Conservation (phyloP, 2,329 filamentous ascomycete species). For the Ceratocystiopsis sp. region DNA sequence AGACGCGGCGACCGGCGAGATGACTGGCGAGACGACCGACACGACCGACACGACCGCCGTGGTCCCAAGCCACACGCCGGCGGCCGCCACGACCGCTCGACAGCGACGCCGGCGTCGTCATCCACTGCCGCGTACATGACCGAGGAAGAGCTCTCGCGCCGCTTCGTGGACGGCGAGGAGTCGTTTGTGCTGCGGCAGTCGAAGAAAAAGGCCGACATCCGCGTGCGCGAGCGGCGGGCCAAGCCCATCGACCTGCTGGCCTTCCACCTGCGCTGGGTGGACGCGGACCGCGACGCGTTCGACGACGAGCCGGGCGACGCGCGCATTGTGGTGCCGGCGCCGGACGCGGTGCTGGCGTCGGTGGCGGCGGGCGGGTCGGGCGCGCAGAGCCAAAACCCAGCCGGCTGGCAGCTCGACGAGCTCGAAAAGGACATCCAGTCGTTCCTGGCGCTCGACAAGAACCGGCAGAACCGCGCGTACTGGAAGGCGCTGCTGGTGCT, state of each 20-base stretch:
- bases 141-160: slow-evolving; percentile 59
- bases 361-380: too few relatives aligned
- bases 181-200: slow-evolving; percentile 90
- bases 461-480: slow-evolving; percentile 63
- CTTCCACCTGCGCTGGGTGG: slow-evolving; percentile 77
- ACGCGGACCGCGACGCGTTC: slow-evolving; percentile 67
- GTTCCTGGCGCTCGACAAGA: slow-evolving; percentile 71
- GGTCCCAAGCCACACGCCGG: too few relatives aligned
- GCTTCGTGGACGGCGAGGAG: slow-evolving; percentile 90
- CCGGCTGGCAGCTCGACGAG: slow-evolving; percentile 46
- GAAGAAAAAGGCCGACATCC: slow-evolving; percentile 94
- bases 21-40: not conserved
- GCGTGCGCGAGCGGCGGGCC: slow-evolving; percentile 77
- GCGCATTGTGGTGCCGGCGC: slow-evolving; percentile 60
- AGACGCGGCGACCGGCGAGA: slow-evolving; percentile 18
- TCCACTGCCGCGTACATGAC: too few relatives aligned
- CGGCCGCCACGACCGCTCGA: too few relatives aligned
- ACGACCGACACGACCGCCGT: too few relatives aligned
- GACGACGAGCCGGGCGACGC: slow-evolving; percentile 67
- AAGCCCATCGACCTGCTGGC: slow-evolving; percentile 89
- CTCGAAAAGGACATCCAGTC: slow-evolving; percentile 65
- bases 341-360: slow-evolving; percentile 62
- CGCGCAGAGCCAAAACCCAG: not conserved
- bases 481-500: slow-evolving; percentile 85
- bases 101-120: too few relatives aligned